Evolutionary conservation across 805 yeast species (phyloP), one percentile per base, ranked within the genome.

Genomic region (Myxozyma kluyveri): DNA sequence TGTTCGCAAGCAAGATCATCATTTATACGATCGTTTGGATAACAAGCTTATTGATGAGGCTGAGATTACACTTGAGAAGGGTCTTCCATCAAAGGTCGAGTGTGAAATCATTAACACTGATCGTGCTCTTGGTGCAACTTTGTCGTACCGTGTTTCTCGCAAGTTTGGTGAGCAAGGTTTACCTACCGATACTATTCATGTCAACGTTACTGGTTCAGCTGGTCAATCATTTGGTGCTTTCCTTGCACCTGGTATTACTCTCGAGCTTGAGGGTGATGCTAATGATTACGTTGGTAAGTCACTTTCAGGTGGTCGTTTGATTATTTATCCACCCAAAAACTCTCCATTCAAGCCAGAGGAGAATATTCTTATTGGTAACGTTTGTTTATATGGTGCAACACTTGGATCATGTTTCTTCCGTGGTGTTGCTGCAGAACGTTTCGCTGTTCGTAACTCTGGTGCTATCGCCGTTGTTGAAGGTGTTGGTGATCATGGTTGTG

Each of bases 201-300:
- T 90, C 39, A 86, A 90, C 67, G 80, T 87, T 52, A 78, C 76
- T 66, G 99, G 99, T 60, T 84, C 90, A 51, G 99, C 99, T 26
- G 99, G 99, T 65, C 99, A 91, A 75, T 89, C 97, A 2, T 91
- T 93, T 67, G 99, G 99, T 75, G 99, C 98, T 1, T 91, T 88
- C 77, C 78, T 93, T 64, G 95, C 98, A 44, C 84, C 95, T 4
- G 99, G 99, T 75, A 83, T 91, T 58, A 93, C 98, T 9, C 81
- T 91, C 66, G 95, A 88, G 69, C 77, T 91, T 60, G 96, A 88
- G 74, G 99, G 99, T 76, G 99, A 91, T 72, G 88, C 96, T 62
- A 91, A 91, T 69, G 99, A 91, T 75, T 91, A 93, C 71, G 96
- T 93, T 60, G 99, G 98, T 61, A 91, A 91, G 74, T 97, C 98